Base-by-base conservation (phyloP, 2,329 filamentous ascomycete genomes). In the Paraphaeosphaeria minitans region DNA sequence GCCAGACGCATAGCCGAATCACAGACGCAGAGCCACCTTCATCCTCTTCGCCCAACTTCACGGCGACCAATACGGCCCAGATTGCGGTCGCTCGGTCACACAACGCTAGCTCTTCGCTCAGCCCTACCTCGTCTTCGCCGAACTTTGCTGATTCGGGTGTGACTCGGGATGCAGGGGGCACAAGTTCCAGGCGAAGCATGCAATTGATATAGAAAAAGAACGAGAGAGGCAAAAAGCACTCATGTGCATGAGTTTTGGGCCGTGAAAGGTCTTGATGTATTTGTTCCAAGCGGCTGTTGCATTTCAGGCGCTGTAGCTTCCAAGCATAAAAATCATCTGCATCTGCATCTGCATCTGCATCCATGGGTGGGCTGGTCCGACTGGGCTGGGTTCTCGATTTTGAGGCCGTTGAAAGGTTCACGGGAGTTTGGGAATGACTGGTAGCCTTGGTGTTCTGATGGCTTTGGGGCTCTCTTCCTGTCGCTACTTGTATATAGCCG, bases 81-180 rank as follows among this genome's bases (percentile, higher is more conserved):
- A 14, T 16, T 16, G 16, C 50, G 5, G 16, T 4, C 16, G 24
- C 37, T 13, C 24, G 16, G 27, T 45, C 50, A 3, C 29, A 27
- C 12, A 24, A 31, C 27, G 8, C 41, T 27, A 10, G 21, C 16
- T 53, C 55, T 8, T 5, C 33, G 47, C 21, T 46, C 7, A 24
- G 48, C n/a, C 48, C 45, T 14, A 52, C 53, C 13, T 64, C 63
- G 0, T 57, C 61, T 13, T 68, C 69, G 9, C 65, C 68, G 6
- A 64, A 68, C 37, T 67, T 68, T 33, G 35, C 58, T 13, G 58
- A 65, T 4, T 33, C 66, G 9, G 62, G 67, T n/a, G 51, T 64
- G n/a, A 58, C 63, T 3, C 41, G 61, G 0, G 24, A 53, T 13
- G 41, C 58, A 12, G 33, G 27, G 29, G 41, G 35, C 21, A 41